Evolutionary conservation across 352 stramenopile species (phyloP).

Genomic region (Pilasporangium apinafurcum): DNA sequence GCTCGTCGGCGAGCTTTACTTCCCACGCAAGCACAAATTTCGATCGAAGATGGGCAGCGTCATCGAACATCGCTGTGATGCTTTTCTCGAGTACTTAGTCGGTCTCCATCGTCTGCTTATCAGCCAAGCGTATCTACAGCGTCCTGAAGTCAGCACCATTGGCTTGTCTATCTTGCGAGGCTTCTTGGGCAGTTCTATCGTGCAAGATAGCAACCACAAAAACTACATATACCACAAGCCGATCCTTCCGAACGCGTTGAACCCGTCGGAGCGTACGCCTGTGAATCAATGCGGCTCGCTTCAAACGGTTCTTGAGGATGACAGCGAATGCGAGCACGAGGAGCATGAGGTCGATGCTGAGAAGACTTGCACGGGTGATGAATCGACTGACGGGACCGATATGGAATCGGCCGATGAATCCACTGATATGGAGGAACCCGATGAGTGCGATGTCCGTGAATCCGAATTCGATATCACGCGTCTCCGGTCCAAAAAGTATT

Average conservation of each 20-base stretch:
- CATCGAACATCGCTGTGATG: constrained; percentile 52
- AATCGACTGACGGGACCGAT: constrained; percentile 27
- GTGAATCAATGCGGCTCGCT: constrained; percentile 59
- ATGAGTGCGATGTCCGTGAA: constrained; percentile 31
- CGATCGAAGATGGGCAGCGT: constrained; percentile 40
- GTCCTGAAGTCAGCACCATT: constrained; percentile 49
- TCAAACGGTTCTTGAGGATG: constrained; percentile 55
- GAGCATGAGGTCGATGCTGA: constrained; percentile 22
- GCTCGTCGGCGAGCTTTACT: constrained; percentile 49
- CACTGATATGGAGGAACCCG: constrained; percentile 29
- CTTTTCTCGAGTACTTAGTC: constrained; percentile 63
- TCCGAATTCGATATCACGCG: constrained; percentile 46
- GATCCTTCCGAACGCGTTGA: constrained; percentile 39
- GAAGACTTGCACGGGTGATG: constrained; percentile 8
- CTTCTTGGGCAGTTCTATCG: constrained; percentile 54
- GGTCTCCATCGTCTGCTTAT: constrained; percentile 57
- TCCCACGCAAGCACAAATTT: constrained; percentile 66
- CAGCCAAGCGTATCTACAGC: constrained; percentile 45
- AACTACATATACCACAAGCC: constrained; percentile 52
- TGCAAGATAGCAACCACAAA: constrained; percentile 44
- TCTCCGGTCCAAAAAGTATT: constrained; percentile 50
- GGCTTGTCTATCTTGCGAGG: constrained; percentile 60
- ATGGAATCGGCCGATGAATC: constrained; percentile 22
- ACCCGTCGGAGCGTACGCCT: constrained; percentile 30
- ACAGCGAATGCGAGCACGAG: constrained; percentile 26